Conservation (phyloP, 2,329 filamentous ascomycete species). For the Phaeomoniella chlamydospora region DNA sequence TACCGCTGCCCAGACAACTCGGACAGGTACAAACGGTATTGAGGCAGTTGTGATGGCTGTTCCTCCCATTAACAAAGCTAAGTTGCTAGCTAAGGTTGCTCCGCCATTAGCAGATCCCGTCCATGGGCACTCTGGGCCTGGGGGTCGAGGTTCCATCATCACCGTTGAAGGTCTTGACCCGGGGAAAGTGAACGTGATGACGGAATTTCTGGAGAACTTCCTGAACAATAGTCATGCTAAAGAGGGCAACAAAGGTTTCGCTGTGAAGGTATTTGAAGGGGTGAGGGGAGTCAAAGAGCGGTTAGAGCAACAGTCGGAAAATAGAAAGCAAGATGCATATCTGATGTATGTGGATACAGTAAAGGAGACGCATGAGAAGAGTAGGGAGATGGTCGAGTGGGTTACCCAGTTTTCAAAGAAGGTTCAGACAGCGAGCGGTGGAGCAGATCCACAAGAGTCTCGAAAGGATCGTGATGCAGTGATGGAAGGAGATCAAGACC, state of each 20-base stretch:
- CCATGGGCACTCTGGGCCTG: constrained; percentile 14
- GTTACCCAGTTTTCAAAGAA: constrained; percentile 24
- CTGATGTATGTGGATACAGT: constrained; percentile 53
- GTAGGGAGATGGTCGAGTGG: constrained; percentile 51
- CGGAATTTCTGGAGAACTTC: constrained; percentile 44
- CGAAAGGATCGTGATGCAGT: constrained; percentile 1
- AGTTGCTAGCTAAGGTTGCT: constrained; percentile 60
- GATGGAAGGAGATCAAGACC: background rate
- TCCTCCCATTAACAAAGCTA: constrained; percentile 60
- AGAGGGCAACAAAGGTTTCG: too few relatives aligned
- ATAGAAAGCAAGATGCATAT: background rate
- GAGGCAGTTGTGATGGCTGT: constrained; percentile 65
- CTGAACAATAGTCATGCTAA: constrained; percentile 35
- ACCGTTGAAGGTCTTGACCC: constrained; percentile 63
- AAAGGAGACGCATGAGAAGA: constrained; percentile 60
- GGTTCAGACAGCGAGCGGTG: background rate
- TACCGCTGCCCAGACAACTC: constrained; percentile 12
- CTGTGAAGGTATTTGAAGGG: constrained; percentile 32
- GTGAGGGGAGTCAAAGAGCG: constrained; percentile 18
- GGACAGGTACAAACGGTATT: constrained; percentile 30
- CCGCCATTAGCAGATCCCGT: constrained; percentile 41
- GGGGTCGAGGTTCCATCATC: constrained; percentile 61
- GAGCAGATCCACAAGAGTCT: background rate
- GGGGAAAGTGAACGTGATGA: constrained; percentile 32
- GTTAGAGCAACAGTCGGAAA: constrained; percentile 9